These are phyloP conservation scores for Fomitopsis pinicola DNA, from an alignment of 1,284 basidiomycete genomes.

Conservation along the genomic window DNA sequence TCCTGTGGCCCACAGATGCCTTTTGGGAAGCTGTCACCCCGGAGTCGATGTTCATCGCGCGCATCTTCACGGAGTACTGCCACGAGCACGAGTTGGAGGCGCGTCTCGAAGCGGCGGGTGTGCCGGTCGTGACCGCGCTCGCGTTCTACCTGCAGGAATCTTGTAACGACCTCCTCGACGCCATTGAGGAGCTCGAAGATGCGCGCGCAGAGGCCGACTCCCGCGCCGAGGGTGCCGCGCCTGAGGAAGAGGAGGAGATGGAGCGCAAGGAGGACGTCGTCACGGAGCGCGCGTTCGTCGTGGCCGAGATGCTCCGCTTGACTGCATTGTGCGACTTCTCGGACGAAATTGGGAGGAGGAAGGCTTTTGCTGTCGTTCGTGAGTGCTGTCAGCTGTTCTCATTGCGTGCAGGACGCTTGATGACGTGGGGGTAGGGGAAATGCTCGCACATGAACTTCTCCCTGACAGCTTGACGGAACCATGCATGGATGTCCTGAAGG, in stretches of 20 bases:
- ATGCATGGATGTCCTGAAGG: constrained; percentile 82
- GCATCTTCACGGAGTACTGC: constrained; percentile 76
- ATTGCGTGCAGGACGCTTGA: background rate
- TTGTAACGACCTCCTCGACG: constrained; percentile 63
- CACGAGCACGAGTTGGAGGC: constrained; percentile 50
- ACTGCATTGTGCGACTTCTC: constrained; percentile 64
- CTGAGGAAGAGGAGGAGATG: constrained; percentile 34
- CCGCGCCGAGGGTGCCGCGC: constrained; percentile 10
- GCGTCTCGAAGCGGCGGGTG: constrained; percentile 59
- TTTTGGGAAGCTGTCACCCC: constrained; percentile 78
- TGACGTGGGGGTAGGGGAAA: constrained; percentile 50
- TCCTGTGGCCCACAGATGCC: constrained; percentile 39
- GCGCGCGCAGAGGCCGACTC: constrained; percentile 22
- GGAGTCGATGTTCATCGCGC: constrained; percentile 76
- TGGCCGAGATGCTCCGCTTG: constrained; percentile 11
- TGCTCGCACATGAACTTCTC: constrained; percentile 79
- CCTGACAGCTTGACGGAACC: constrained; percentile 74
- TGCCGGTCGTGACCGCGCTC: constrained; percentile 86
- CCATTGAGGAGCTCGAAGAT: constrained; percentile 31
- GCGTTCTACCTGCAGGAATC: constrained; percentile 80
- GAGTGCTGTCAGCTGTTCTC: constrained; percentile 28
- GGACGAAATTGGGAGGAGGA: constrained; percentile 89
- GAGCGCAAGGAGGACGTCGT: constrained; percentile 28
- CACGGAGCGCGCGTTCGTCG: constrained; percentile 9
- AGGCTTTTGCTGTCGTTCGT: constrained; percentile 85